Evolutionary conservation across 2,329 filamentous ascomycete species (phyloP), one percentile per base, ranked within the genome.

Genomic region (Zopfia rhizophila): DNA sequence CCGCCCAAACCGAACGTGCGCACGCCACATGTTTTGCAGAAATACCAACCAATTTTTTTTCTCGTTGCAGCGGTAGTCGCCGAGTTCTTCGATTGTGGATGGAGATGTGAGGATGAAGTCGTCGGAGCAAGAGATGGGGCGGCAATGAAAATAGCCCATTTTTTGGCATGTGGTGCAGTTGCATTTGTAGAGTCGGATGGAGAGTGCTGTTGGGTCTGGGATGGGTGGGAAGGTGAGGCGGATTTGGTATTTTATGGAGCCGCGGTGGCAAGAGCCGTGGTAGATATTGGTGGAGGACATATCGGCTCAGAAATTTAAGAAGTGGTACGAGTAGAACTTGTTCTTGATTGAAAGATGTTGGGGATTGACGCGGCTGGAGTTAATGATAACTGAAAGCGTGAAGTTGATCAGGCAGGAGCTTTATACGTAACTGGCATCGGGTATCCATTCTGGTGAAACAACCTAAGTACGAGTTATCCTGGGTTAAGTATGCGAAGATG

Each of bases 111-210:
- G 70, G 6, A 75, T 57, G 57, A 81, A 82, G 59, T 81, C 77
- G 12, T 73, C 59, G 7, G 58, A 56, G 2, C 67, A 45, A 27
- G 65, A 49, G 27, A 61, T 60, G 7, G 74, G 65, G 8, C 78
- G 74, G 31, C 76, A 59, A 56, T 81, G 78, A 51, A 79, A 75
- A 46, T 75, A 69, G 11, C 72, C 73, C 49, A 74, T 68, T 53
- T 81, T 81, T 36, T 79, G 75, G 59, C 78, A 81, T 8, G 74
- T 72, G 8, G 64, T 74, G 60, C 78, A 81, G 51, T 81, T 81
- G 68, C 78, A 81, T 51, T 72, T 65, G 63, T 73, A 69, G 45
- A 74, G 44, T 36, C 55, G 55, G 37, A 63, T 63, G 1, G 49
- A 51, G 49, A 62, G 42, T 23, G 44, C 45, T 27, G 41, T 8